These are phyloP conservation scores for Hamamelis virginiana DNA, from an alignment of 164 flowering plant genomes.

Conservation along the genomic window DNA sequence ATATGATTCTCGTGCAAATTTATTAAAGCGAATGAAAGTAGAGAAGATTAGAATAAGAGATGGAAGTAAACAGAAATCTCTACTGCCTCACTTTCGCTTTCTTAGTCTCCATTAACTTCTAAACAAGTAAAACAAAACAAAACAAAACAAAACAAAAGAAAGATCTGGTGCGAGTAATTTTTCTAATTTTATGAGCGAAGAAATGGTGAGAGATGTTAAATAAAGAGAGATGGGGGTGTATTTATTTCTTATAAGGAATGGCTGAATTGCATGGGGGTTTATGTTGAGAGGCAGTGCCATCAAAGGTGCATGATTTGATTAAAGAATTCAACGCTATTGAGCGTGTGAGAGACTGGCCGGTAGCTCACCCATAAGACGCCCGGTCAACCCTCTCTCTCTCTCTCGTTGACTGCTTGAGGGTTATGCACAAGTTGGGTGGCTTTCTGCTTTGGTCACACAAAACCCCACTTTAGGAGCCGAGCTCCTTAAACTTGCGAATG, in stretches of 20 bases:
- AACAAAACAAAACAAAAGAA: not conserved
- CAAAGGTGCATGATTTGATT: slow-evolving; percentile 80
- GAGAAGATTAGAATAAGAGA: not conserved
- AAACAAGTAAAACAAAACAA: slow-evolving; percentile 2
- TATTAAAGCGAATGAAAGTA: not conserved
- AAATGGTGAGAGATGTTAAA: too few species aligned
- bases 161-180: not conserved
- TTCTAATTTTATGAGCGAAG: not conserved
- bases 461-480: not conserved
- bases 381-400: slow-evolving; percentile 61
- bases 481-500: not conserved
- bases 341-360: slow-evolving; percentile 87
- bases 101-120: too few species aligned
- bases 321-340: slow-evolving; percentile 97
- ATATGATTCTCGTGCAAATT: too few species aligned
- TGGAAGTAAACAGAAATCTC: not conserved
- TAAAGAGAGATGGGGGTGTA: not conserved
- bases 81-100: not conserved
- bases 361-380: slow-evolving; percentile 96
- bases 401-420: slow-evolving; percentile 17
- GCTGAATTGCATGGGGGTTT: slow-evolving; percentile 21
- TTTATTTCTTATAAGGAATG: slow-evolving; percentile 7
- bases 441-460: slow-evolving; percentile 24
- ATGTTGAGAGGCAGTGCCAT: slow-evolving; percentile 24
- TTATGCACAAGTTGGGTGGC: slow-evolving; percentile 15